These are phyloP conservation scores for Styphnolobium japonicum DNA, from an alignment of 306 rosid genomes.

Conservation along the genomic window DNA sequence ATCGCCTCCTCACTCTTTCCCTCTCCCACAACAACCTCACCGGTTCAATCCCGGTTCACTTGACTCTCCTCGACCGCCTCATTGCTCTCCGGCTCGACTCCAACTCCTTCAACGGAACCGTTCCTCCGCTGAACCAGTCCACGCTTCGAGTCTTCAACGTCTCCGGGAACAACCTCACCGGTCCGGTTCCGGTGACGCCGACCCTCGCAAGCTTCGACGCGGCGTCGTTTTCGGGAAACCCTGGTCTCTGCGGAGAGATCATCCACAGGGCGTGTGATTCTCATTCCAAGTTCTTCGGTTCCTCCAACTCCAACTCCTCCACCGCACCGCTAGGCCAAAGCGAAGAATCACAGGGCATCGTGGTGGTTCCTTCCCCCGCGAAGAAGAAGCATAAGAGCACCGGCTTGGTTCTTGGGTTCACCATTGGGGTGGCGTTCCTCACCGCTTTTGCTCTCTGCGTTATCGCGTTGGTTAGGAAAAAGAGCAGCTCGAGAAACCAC, in stretches of 20 bases:
- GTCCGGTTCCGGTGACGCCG: conserved; percentile 51
- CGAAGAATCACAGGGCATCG: conserved; percentile 50
- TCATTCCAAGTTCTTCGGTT: conserved; percentile 56
- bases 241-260: conserved; percentile 74
- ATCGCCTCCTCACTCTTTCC: conserved; percentile 53
- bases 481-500: background rate
- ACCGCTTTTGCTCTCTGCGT: conserved; percentile 30
- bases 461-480: conserved; percentile 32
- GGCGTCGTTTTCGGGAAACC: conserved; percentile 54
- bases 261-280: conserved; percentile 47
- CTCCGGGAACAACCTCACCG: conserved; percentile 64
- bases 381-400: conserved; percentile 38
- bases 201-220: conserved; percentile 49
- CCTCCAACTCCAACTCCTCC: conserved; percentile 35
- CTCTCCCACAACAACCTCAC: conserved; percentile 60
- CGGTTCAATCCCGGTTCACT: conserved; percentile 47
- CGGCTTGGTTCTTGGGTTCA: conserved; percentile 46
- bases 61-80: conserved; percentile 54
- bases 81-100: conserved; percentile 52
- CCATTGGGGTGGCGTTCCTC: conserved; percentile 36
- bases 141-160: conserved; percentile 45
- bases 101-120: conserved; percentile 54
- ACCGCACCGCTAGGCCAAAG: conserved; percentile 48
- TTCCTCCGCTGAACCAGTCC: conserved; percentile 71
- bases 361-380: conserved; percentile 40